Evolutionary conservation across 345 rosid genomes (phyloP).

Genomic region (Eutrema heterophyllum): DNA sequence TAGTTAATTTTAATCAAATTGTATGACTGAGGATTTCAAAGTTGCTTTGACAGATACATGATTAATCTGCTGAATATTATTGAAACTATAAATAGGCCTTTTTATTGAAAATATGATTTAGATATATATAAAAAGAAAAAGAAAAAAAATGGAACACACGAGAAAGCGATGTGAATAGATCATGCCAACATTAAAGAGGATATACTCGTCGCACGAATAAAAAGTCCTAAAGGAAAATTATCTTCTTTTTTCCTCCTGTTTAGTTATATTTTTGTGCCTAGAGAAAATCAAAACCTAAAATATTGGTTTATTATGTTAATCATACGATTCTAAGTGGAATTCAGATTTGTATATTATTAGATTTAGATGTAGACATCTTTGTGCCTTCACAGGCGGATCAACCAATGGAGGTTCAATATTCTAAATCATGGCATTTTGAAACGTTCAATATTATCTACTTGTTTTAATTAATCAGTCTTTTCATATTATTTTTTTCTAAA

Average conservation of each 20-base stretch:
- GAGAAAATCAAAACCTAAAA: conserved; percentile 8
- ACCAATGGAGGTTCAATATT: conserved; percentile 14
- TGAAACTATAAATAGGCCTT: background rate
- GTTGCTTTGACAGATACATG: conserved; percentile 11
- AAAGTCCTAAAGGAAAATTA: conserved; percentile 25
- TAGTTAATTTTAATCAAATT: background rate
- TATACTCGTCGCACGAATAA: conserved; percentile 29
- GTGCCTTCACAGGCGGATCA: conserved; percentile 31
- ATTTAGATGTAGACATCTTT: conserved; percentile 21
- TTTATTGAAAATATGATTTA: background rate
- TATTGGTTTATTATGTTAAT: conserved; percentile 8
- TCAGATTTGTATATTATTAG: conserved; percentile 8
- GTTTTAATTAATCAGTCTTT: background rate
- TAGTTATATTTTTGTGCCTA: background rate
- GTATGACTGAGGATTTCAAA: background rate
- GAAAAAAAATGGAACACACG: conserved; percentile 6
- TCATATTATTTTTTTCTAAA: background rate
- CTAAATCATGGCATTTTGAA: conserved; percentile 29
- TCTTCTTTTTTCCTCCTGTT: background rate
- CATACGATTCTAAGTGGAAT: conserved; percentile 13
- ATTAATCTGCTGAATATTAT: conserved; percentile 8
- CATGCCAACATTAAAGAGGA: conserved; percentile 32
- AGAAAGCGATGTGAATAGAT: conserved; percentile 32
- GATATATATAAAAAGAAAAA: background rate
- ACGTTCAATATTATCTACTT: conserved; percentile 23